Conservation (phyloP, 495 filamentous ascomycete species). For the Glonium stellatum region DNA sequence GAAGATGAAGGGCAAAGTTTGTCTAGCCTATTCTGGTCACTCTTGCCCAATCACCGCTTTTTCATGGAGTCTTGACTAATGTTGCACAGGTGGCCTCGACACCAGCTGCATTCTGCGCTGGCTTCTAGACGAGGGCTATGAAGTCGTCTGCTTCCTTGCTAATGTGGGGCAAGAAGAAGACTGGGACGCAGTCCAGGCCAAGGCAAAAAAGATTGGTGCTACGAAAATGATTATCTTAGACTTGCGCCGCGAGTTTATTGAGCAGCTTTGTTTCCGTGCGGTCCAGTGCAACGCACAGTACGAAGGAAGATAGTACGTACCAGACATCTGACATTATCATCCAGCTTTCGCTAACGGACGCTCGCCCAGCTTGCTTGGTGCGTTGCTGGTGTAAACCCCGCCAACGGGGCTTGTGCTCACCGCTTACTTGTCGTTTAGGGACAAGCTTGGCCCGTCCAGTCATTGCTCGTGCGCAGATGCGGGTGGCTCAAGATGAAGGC, state of each 20-base stretch:
- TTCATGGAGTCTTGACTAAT: too few species aligned
- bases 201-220: conserved; percentile 30
- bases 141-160: conserved; percentile 28
- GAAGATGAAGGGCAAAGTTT: conserved; percentile 6
- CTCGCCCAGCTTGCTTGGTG: too few species aligned
- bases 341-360: too few species aligned
- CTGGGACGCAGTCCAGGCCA: conserved; percentile 21
- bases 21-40: conserved; percentile 13
- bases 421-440: too few species aligned
- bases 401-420: too few species aligned
- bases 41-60: too few species aligned
- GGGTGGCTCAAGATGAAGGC: conserved; percentile 4
- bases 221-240: conserved; percentile 26
- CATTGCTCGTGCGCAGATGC: conserved; percentile 16
- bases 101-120: conserved; percentile 20
- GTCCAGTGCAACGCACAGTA: conserved; percentile 15
- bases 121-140: conserved; percentile 26
- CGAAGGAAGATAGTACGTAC: conserved; percentile 29
- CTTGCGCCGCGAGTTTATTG: conserved; percentile 24
- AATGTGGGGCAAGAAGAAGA: conserved; percentile 20
- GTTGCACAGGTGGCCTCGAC: too few species aligned
- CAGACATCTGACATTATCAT: too few species aligned
- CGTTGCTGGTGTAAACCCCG: too few species aligned
- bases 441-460: conserved; percentile 14
- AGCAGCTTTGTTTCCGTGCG: conserved; percentile 11